Base-by-base conservation (phyloP, 2,329 filamentous ascomycete species). In the Pyricularia sp. region DNA sequence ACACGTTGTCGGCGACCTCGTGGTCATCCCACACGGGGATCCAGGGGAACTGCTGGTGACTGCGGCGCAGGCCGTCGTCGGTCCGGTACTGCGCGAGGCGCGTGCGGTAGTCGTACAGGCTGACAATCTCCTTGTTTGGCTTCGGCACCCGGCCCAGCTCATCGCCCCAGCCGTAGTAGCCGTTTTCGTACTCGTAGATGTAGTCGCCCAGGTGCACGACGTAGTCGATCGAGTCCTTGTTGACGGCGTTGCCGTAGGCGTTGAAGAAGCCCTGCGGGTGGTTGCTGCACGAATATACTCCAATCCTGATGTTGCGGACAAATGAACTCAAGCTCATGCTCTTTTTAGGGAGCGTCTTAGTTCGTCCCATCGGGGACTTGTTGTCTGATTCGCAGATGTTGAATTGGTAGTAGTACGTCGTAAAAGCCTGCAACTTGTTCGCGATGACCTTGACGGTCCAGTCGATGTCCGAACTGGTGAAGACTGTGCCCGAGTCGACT, bases 381-480 rank as follows among this genome's bases (percentile, higher is more conserved):
- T 85, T 86, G 69, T 86, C 79, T 0, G 88, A 90, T 68, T 82
- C 79, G 74, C 90, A 93, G 33, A 92, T 83, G 26, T 80, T 86
- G 79, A 92, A 93, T 73, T 90, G 89, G 73, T 92, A 92, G 73
- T 75, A 89, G 76, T 92, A 92, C 2, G 81, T 82, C 0, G 88
- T 92, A 73, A 87, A 90, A 0, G 90, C 82, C 67, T 85, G 79
- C 59, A 92, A 76, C 17, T 84, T 83, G 66, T 78, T 83, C 1
- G 90, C 90, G 76, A 92, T 90, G 17, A 92, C 85, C 82, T 92
- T 92, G 70, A 92, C 81, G 0, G 90, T 93, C 75, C 89, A 93
- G 75, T 93, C 91, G 65, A 93, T 86, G 75, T 93, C 90, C 0
- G 86, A 90, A 50, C 85, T 90, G 0, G 91, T 93, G 74, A 88